Evolutionary conservation across 192 early-diverging fungal species (phyloP), one percentile per base, ranked within the genome.

Genomic region (Coemansia sp.): DNA sequence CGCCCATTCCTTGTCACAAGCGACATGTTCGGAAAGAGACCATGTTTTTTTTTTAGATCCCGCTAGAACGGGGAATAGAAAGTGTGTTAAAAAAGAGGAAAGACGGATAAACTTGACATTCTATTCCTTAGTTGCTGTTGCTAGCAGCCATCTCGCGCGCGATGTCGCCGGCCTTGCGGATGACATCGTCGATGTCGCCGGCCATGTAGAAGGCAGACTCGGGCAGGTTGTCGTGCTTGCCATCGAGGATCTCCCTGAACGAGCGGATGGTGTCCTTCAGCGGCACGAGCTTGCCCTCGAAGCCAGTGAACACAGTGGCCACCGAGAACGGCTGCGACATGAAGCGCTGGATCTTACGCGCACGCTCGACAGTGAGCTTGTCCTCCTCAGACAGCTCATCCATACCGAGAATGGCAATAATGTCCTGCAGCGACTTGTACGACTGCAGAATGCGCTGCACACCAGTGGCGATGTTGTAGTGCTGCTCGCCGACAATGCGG

Each of bases 361-460:
- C 95, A 87, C 95, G 94, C 88, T 96, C 93, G 84, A 97, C 95
- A 68, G 92, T 94, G 62, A 94, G 86, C 92, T 97, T 97, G 86
- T 97, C 95, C 78, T 97, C 94, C 78, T 97, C 95, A 38, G 95
- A 97, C 84, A 97, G 84, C 88, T 97, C 95, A 83, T 97, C 95
- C 94, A 97, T 97, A 91, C 94, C 94, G 65, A 97, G 84, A 93
- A 97, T 96, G 85, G 95, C 94, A 90, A 97, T 97, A 76, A 97
- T 97, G 88, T 97, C 95, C 85, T 97, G 95, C 65, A 97, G 91
- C 64, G 93, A 95, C 91, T 97, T 97, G 90, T 97, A 97, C 81
- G 91, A 92, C 86, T 97, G 95, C 70, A 97, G 90, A 79, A 95
- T 95, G 86, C 93, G 89, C 85, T 97, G 95, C 60, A 92, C 91